These are phyloP conservation scores for Colletotrichum lindemuthianum DNA, from an alignment of 2,329 filamentous ascomycete species.

Conservation along the genomic window DNA sequence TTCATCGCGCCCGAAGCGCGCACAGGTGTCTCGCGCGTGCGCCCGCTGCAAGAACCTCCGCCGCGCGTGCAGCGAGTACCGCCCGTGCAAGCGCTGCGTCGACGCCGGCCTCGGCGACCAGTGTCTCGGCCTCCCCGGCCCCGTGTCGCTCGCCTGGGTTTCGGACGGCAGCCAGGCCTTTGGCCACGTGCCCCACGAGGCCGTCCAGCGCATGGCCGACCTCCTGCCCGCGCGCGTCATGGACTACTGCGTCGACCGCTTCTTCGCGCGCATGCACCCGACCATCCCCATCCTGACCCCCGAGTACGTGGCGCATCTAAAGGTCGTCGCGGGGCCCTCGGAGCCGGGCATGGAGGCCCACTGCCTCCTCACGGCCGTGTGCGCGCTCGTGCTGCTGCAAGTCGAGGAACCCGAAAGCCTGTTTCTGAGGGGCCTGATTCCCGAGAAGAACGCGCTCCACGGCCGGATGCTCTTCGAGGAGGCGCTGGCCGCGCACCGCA, in stretches of 20 bases:
- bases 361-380: conserved; percentile 51
- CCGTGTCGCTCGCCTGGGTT: conserved; percentile 33
- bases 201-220: conserved; percentile 45
- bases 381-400: conserved; percentile 53
- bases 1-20: conserved; percentile 31
- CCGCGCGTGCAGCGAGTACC: conserved; percentile 55
- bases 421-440: conserved; percentile 45
- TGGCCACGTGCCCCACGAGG: conserved; percentile 38
- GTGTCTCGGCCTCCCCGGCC: conserved; percentile 42
- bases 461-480: conserved; percentile 51
- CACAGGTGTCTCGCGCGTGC: conserved; percentile 56
- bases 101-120: conserved; percentile 53
- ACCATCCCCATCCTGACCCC: conserved; percentile 55
- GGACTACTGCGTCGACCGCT: conserved; percentile 51
- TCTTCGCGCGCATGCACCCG: conserved; percentile 51
- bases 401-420: conserved; percentile 49
- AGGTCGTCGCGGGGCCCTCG: conserved; percentile 36
- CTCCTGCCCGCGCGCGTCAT: conserved; percentile 47
- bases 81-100: conserved; percentile 55
- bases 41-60: conserved; percentile 54
- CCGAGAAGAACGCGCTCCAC: conserved; percentile 49
- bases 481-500: conserved; percentile 47
- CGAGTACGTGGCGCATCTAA: conserved; percentile 48
- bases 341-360: conserved; percentile 47
- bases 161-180: conserved; percentile 39